A percentile compares a stretch with the other conserved stretches of the same genome.
These are phyloP conservation scores for Tolypocladium endophyticum DNA, from an alignment of 2,329 filamentous ascomycete species.

Conservation along the genomic window DNA sequence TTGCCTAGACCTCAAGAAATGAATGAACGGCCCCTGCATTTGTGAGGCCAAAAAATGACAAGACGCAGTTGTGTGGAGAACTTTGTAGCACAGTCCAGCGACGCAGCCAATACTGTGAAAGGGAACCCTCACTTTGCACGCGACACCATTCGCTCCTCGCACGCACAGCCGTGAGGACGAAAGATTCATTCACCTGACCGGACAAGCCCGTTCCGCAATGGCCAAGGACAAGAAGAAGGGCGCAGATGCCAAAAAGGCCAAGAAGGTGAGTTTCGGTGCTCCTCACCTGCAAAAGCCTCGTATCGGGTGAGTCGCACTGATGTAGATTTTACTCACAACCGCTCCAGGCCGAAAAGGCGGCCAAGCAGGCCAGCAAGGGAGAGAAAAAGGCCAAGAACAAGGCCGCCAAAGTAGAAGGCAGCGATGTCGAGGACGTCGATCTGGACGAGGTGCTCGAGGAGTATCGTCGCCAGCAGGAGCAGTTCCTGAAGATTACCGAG, in stretches of 20 bases:
- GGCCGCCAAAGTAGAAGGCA: constrained; percentile 62
- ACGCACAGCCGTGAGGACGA: background rate
- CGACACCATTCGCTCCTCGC: background rate
- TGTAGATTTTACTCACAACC: background rate
- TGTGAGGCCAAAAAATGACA: background rate
- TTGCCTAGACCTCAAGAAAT: background rate
- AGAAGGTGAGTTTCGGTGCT: constrained; percentile 24
- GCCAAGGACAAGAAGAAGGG: constrained; percentile 43
- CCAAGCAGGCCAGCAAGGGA: constrained; percentile 80
- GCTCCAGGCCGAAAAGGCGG: constrained; percentile 48
- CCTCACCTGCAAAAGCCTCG: background rate
- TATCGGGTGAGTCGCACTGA: background rate
- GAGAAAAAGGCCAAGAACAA: constrained; percentile 74
- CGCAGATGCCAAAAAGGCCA: constrained; percentile 38
- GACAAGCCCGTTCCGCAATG: constrained; percentile 20
- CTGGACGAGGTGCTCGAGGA: constrained; percentile 88
- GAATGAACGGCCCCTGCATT: background rate
- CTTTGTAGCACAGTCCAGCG: background rate
- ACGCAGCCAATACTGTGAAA: background rate
- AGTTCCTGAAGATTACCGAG: constrained; percentile 90
- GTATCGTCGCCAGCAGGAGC: constrained; percentile 86
- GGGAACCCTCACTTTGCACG: background rate
- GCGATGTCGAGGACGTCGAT: constrained; percentile 86
- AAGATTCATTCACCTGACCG: background rate
- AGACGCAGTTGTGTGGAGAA: background rate